A percentile compares a stretch with the other conserved stretches of the same genome.
These are phyloP conservation scores for Backusella sp. DNA, from an alignment of 192 early-diverging fungal genomes.

Conservation along the genomic window DNA sequence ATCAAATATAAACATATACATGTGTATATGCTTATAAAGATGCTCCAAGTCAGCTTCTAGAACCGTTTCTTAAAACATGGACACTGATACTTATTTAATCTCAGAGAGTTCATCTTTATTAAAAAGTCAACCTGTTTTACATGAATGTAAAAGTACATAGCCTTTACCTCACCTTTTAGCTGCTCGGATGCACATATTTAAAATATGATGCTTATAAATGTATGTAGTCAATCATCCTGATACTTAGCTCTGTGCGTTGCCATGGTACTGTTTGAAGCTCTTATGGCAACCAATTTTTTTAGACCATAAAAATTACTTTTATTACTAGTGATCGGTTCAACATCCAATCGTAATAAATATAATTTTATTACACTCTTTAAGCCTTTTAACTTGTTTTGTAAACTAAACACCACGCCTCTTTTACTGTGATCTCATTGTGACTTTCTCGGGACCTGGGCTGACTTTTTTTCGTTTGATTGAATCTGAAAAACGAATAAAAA, in stretches of 20 bases:
- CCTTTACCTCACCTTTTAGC: neutral
- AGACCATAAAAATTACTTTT: neutral
- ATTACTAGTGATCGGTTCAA: neutral
- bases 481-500: conserved; percentile 2
- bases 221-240: neutral
- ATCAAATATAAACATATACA: neutral
- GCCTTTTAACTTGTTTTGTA: conserved; percentile 3
- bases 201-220: neutral
- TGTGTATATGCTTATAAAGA: no score
- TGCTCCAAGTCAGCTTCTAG: neutral
- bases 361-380: neutral
- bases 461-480: conserved; percentile 1
- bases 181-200: neutral
- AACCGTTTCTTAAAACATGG: neutral
- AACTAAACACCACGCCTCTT: neutral
- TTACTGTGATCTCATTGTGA: neutral
- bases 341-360: neutral
- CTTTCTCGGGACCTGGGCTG: conserved; percentile 1
- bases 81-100: neutral
- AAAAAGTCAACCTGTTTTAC: neutral
- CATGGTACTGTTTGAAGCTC: neutral
- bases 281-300: neutral
- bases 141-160: neutral
- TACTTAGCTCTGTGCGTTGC: neutral
- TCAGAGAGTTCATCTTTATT: neutral